Evolutionary conservation across 805 yeast species (phyloP).

Genomic region (Clavispora asparagi): DNA sequence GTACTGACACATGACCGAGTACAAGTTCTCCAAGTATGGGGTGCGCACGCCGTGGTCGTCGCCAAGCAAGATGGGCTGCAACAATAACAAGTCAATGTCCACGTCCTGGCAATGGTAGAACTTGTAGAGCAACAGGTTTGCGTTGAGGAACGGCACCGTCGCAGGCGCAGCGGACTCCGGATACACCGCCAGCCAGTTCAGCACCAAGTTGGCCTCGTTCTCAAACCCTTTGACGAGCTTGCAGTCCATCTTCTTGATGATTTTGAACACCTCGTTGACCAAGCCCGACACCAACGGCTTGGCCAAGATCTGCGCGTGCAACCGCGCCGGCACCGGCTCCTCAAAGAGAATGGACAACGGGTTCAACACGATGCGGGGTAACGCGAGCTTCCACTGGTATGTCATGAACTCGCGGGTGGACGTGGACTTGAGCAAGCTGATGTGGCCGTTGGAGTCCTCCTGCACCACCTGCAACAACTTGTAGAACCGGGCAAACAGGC

Average conservation of each 20-base stretch:
- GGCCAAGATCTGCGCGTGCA: slow-evolving; percentile 67
- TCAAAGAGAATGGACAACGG: slow-evolving; percentile 75
- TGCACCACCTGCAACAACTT: slow-evolving; percentile 30
- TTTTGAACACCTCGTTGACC: slow-evolving; percentile 65
- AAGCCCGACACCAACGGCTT: slow-evolving; percentile 82
- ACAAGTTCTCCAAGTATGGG: slow-evolving; percentile 84
- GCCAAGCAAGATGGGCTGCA: slow-evolving; percentile 86
- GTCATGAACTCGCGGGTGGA: slow-evolving; percentile 55
- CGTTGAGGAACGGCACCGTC: slow-evolving; percentile 18
- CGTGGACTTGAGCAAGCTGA: slow-evolving; percentile 46
- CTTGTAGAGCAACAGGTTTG: slow-evolving; percentile 57
- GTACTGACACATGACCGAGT: slow-evolving; percentile 69
- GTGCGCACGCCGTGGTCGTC: slow-evolving; percentile 83
- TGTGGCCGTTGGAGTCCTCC: slow-evolving; percentile 29
- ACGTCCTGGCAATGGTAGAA: slow-evolving; percentile 49
- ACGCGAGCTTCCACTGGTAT: slow-evolving; percentile 81
- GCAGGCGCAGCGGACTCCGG: slow-evolving; percentile 19
- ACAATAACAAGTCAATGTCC: slow-evolving; percentile 67
- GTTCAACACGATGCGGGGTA: slow-evolving; percentile 73
- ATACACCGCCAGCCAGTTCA: slow-evolving; percentile 46
- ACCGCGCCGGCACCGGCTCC: slow-evolving; percentile 52
- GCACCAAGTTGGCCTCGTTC: slow-evolving; percentile 55
- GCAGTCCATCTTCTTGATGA: slow-evolving; percentile 74
- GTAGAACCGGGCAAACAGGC: slow-evolving; percentile 14
- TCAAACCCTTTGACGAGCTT: slow-evolving; percentile 66